Base-by-base conservation (phyloP, 1,139 yeast species). In the Casaregolazyma lundiana region DNA sequence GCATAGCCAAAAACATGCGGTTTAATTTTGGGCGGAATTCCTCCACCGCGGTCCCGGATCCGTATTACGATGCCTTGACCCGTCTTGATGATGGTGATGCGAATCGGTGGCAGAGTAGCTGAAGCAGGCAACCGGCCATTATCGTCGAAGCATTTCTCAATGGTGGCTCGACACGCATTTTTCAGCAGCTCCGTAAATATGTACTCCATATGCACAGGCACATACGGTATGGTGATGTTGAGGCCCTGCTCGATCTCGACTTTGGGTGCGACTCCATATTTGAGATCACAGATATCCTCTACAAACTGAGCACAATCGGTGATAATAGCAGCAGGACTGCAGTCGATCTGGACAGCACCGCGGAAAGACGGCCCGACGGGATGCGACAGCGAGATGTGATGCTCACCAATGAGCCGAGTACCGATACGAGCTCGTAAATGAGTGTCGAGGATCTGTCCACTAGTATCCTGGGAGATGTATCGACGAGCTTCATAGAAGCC, bases 41-140 rank as follows among this genome's bases (percentile, higher is more conserved):
- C 98, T 50, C 89, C 88, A 7, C 97, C 98, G 50, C 78, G 77
- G 65, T 90, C 98, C 41, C 96, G 72, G 37, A 90, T 72, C 50
- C 96, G 72, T 9, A 90, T 71, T 48, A 65, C 61, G 9, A 64
- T 66, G n/a, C 60, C 71, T 30, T 58, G 59, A 38, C 73, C 66
- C 1, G 81, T 75, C 8, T 77, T 73, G 16, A 85, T 78, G 4
- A 90, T 75, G 1, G 95, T 80, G 2, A 84, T 76, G 45, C 76
- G 71, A 1, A 90, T 78, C 1, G 96, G 94, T 65, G 3, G 77
- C 72, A 1, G 61, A 22, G 20, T 35, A 3, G 42, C 38, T 9
- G 34, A 8, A 26, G 45, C 45, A 9, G 34, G 34, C 9, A 42
- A 24, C 15, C 29, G 26, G 30, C 45, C 45, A 24, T 42, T 42